Evolutionary conservation across 73 alveolate species (phyloP), one percentile per base, ranked within the genome.

Genomic region (Paramecium tetraurelia): DNA sequence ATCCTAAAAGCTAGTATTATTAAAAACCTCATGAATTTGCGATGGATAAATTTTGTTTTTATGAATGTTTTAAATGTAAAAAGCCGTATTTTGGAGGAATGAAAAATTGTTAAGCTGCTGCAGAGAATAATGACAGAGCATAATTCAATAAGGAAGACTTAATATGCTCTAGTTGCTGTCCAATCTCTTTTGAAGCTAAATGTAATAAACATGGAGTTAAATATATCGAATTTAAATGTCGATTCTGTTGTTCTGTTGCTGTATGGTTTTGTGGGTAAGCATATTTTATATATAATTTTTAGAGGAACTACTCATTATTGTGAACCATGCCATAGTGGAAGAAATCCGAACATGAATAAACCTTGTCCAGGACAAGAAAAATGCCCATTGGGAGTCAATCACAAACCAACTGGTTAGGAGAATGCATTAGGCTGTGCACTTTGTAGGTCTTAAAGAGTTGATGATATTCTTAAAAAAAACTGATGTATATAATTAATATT

Each of bases 261-360:
- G 95, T 96, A 41, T 98, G 99, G 99, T 97, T 97, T 92, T 98
- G 99, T 92, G 96, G 93, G 97, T 86, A 86, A 5, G 10, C 35
- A 38, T 68, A 48, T 12, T 68, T 7, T 22, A 18, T n/a, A 29
- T 8, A 35, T 14, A 16, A 33, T 59, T 29, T 14, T 33, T 59
- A 89, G 93, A 40, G 99, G 99, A 20, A 97, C 98, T 7, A 97
- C 99, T 6, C 99, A 98, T 95, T 98, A 96, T 96, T 98, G 99
- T 88, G 99, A 98, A 58, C 95, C 97, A 35, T 98, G 99, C 50
- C 99, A 98, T 93, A 85, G 63, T 35, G 71, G 87, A 8, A 86
- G 46, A 43, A 41, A 40, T 59, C 80, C 93, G 1, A 86, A 86
- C 18, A 77, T 58, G 57, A 58, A 85, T 24, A 95, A 84, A 92